These are phyloP conservation scores for Roridomyces roridus DNA, from an alignment of 768 basidiomycete species.

Conservation along the genomic window DNA sequence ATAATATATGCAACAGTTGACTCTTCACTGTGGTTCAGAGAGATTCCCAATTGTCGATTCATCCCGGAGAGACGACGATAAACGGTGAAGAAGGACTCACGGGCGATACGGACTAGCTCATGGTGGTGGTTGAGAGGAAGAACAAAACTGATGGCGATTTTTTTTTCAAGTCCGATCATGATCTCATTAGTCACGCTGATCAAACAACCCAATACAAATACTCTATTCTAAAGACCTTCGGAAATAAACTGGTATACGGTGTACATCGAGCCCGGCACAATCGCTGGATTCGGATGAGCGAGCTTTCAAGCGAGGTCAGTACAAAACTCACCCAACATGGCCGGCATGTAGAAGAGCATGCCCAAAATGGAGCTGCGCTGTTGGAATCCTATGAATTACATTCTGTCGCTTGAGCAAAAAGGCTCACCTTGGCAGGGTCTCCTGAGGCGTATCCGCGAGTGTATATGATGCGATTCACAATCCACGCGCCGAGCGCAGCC, in stretches of 20 bases:
- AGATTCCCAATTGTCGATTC: no score
- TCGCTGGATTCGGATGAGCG: constrained; percentile 1
- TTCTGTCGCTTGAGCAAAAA: background rate
- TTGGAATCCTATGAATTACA: background rate
- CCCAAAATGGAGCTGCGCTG: constrained; percentile 11
- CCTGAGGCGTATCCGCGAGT: constrained; percentile 54
- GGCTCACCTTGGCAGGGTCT: constrained; percentile 44
- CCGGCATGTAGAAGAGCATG: background rate
- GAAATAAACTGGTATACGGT: constrained; percentile 7
- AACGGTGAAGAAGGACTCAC: no score
- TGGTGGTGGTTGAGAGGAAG: no score
- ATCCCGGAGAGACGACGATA: no score
- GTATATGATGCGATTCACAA: constrained; percentile 48
- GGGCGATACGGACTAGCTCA: no score
- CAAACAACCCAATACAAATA: no score
- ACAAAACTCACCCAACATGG: background rate
- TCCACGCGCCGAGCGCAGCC: constrained; percentile 45
- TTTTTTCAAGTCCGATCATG: no score
- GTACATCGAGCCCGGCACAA: constrained; percentile 11
- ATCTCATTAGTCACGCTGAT: no score
- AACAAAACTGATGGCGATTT: no score
- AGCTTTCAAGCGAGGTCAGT: background rate
- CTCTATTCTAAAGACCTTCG: background rate
- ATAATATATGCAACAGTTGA: no score
- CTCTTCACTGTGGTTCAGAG: no score